Evolutionary conservation across 208 protist genomes (phyloP), one percentile per base, ranked within the genome.

Genomic region (Borovskyia barvae): DNA sequence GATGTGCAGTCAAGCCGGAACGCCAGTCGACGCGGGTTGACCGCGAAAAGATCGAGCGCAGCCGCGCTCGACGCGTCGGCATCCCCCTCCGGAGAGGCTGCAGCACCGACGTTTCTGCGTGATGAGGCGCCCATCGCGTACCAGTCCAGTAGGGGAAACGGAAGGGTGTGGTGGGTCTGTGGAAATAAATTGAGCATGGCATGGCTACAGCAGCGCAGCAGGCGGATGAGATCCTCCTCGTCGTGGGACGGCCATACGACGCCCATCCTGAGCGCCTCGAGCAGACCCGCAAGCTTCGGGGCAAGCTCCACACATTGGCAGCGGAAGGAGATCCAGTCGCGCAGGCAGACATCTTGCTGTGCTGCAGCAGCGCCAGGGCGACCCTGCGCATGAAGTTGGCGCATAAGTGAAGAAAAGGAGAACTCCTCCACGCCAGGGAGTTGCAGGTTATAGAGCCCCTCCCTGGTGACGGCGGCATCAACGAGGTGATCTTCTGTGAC

Each of bases 1-100:
- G 71, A 75, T 12, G 66, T 82, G 72, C 70, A 82, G 56, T 82
- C 76, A 0, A 79, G 29, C 5, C 37, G 40, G 24, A 66, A 50
- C 25, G 52, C 45, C 12, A 60, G 52, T 15, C 68, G 59, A 20
- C 61, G 61, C 43, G 61, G 50, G 32, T 59, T 59, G 17, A 57
- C 26, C 2, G 35, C 20, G 28, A 59, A 33, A 3, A 8, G 9
- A 33, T 58, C 35, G 7, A 58, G 14, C 12, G 7, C 41, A 3
- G 28, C 43, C 28, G 35, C 32, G 0, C 0, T 5, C 0, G 30
- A 4, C 32, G 12, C 12, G 22, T 11, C 9, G 11, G 26, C 3
- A 1, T 35, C 11, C 25, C 17, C 12, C 5, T 20, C 20, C 15
- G 5, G 22, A 9, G 24, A 30, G 11, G 12, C 39, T 20, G 15